Conservation (phyloP, 129 eudicot species). For the Escallonia rubra region DNA sequence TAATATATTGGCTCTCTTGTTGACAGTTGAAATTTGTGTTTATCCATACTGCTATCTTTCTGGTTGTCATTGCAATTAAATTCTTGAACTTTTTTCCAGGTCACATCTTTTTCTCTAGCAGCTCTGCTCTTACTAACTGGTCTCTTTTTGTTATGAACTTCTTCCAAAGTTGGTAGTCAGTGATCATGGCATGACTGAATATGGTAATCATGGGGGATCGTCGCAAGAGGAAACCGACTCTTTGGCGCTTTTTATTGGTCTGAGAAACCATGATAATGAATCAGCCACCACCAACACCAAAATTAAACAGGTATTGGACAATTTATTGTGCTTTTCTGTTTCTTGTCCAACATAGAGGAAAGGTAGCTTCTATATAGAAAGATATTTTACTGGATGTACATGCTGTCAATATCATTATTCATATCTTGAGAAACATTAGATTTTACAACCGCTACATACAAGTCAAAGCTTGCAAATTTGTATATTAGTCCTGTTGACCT, state of each 20-base stretch:
- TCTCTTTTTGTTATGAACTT: neutral
- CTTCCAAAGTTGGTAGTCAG: constrained; percentile 67
- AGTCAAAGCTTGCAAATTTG: too few species aligned
- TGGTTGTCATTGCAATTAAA: neutral
- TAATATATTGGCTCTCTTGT: neutral
- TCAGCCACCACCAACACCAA: constrained; percentile 27
- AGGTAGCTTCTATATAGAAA: too few species aligned
- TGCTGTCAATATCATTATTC: too few species aligned
- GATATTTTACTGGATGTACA: too few species aligned
- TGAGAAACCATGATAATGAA: constrained; percentile 20
- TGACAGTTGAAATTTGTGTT: neutral
- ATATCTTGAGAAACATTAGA: too few species aligned
- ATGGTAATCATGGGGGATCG: constrained; percentile 96
- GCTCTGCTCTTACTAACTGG: constrained; percentile 2
- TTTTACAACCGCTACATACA: too few species aligned
- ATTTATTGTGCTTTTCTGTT: too few species aligned
- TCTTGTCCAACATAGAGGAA: too few species aligned
- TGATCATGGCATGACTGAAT: constrained; percentile 94
- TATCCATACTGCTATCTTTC: neutral
- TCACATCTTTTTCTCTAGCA: neutral
- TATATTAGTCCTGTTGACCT: too few species aligned
- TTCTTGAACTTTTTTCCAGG: neutral
- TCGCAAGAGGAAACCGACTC: constrained; percentile 92
- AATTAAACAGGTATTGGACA: too few species aligned
- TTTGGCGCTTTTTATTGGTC: constrained; percentile 70